A percentile compares a stretch with the other conserved stretches of the same genome.
Evolutionary conservation across 164 flowering plant genomes (phyloP).

Genomic region (Berberis thunbergii): DNA sequence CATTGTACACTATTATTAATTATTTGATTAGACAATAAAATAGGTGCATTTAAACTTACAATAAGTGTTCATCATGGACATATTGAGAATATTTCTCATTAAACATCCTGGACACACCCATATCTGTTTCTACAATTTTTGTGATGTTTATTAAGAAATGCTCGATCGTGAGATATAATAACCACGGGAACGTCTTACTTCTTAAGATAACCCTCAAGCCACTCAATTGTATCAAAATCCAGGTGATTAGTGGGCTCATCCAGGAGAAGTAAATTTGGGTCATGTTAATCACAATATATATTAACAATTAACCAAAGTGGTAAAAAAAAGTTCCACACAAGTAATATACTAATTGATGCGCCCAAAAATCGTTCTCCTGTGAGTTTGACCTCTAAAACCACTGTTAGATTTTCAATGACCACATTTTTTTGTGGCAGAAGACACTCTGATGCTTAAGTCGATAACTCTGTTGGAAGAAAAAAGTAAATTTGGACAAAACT

Average conservation of each 20-base stretch:
- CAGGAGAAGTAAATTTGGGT: constrained; percentile 85
- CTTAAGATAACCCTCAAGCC: constrained; percentile 91
- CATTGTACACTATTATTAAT: no score
- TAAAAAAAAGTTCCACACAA: background rate
- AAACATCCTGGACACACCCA: constrained; percentile 91
- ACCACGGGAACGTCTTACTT: constrained; percentile 95
- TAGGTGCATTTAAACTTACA: no score
- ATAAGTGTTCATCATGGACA: constrained; percentile 15
- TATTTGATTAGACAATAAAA: no score
- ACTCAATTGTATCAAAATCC: constrained; percentile 94
- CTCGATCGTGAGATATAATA: constrained; percentile 97
- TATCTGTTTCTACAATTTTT: constrained; percentile 96
- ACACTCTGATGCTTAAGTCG: no score
- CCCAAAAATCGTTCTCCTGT: no score
- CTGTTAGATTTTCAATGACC: no score
- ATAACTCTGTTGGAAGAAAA: no score
- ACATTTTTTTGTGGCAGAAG: no score
- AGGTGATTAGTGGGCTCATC: constrained; percentile 99
- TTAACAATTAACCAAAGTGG: background rate
- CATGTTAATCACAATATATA: constrained; percentile 38
- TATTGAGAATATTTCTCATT: constrained; percentile 87
- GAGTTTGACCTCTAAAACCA: no score
- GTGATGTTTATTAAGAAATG: constrained; percentile 93
- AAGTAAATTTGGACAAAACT: no score
- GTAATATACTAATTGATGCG: background rate